Evolutionary conservation across 805 yeast genomes (phyloP), one percentile per base, ranked within the genome.

Genomic region (Lachancea thermotolerans): DNA sequence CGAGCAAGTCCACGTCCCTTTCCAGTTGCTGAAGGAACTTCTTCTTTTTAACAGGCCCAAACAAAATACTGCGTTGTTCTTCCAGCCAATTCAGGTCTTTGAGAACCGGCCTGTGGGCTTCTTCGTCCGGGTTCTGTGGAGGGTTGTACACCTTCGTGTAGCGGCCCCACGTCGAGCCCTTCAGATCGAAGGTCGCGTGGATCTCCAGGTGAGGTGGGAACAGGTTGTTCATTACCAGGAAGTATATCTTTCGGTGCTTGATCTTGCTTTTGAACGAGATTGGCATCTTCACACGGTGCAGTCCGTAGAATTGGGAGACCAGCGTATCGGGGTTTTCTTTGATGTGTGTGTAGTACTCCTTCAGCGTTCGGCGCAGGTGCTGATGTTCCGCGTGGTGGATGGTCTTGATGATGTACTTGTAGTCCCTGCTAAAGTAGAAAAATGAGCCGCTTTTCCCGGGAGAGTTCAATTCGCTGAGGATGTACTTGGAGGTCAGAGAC

Each of bases 391-490:
- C 68, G 57, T 86, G 95, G 61, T 87, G 97, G 45, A 93, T 89
- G 0, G 99, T 93, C 64, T 93, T 93, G 66, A 93, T 95, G 60
- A 93, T 93, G 67, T 86, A 93, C 51, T 91, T 76, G 68, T 82
- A 90, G 67, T 95, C 99, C 49, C 96, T 72, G 5, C 97, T 88
- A 64, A 85, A 95, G 69, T 93, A 93, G 61, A 93, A 93, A 59
- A 91, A 91, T 0, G 96, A 88, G 0, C 99, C 99, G 58, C 95
- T 84, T 64, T 93, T 93, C 3, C 99, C 99, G 0, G 98, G 97
- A 1, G 97, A 89, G 16, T 91, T 95, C 52, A 89, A 70, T 66
- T 91, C 97, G 25, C 93, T 84, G 33, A 93, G 74, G 50, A 93
- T 85, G 59, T 91, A 91, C 63, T 89, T 89, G 16, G 96, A 91